A percentile compares a stretch with the other conserved stretches of the same genome.
Conservation (phyloP, 1,284 basidiomycete species). For the Agaricales sp. region DNA sequence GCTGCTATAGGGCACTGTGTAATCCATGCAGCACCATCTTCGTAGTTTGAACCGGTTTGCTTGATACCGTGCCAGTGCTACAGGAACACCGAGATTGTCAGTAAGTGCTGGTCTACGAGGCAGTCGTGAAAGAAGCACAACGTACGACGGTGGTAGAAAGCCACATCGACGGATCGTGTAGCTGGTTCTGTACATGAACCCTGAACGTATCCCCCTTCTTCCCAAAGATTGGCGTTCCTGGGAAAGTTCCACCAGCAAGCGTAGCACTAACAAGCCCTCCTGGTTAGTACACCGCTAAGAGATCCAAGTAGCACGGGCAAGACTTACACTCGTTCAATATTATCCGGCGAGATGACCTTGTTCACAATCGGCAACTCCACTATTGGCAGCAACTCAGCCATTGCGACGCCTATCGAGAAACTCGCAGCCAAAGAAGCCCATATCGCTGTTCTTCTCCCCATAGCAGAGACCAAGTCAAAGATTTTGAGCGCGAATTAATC, state of each 20-base stretch:
- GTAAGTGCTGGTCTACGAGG: background rate
- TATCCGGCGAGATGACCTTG: background rate
- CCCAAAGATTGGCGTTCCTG: constrained; percentile 17
- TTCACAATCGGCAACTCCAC: background rate
- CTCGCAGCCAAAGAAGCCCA: background rate
- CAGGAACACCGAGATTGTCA: background rate
- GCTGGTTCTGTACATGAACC: constrained; percentile 2
- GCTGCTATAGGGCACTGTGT: constrained; percentile 39
- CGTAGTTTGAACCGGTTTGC: constrained; percentile 19
- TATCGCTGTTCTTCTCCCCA: background rate
- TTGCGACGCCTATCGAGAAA: background rate
- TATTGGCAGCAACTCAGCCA: background rate
- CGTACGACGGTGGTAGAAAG: background rate
- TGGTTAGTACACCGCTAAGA: too few species aligned
- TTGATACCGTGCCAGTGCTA: constrained; percentile 28
- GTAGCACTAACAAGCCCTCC: constrained; percentile 11
- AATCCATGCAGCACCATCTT: constrained; percentile 20
- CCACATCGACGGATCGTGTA: background rate
- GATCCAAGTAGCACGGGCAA: too few species aligned
- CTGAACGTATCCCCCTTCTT: constrained; percentile 13
- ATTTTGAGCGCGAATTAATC: too few species aligned
- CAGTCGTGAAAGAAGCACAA: background rate
- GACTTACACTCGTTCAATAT: background rate
- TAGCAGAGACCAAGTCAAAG: too few species aligned
- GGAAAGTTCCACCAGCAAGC: constrained; percentile 14